A percentile compares a stretch with the other conserved stretches of the same genome.
Evolutionary conservation across 2,329 filamentous ascomycete species (phyloP).

Genomic region (Trichoderma sp.): DNA sequence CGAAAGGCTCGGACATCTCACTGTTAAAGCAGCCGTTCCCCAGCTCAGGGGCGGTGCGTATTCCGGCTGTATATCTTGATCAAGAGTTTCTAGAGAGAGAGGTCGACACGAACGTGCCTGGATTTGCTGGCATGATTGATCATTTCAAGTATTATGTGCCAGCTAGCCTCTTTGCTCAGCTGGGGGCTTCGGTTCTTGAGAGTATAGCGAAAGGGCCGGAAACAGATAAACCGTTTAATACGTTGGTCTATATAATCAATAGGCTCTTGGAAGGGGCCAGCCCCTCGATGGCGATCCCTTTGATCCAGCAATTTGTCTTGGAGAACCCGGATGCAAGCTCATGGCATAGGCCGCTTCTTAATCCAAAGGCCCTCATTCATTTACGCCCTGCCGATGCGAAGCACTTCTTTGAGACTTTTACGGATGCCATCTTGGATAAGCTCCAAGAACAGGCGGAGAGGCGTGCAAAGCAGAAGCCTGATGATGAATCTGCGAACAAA

Average conservation of each 20-base stretch:
- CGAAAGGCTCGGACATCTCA: neutral
- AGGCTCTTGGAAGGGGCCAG: neutral
- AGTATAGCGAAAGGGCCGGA: neutral
- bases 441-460: slow-evolving; percentile 29
- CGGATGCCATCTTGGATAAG: slow-evolving; percentile 31
- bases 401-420: slow-evolving; percentile 33
- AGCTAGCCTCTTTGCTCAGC: neutral
- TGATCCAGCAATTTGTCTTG: slow-evolving; percentile 9
- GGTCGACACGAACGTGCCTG: too few species aligned
- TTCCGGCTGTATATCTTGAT: slow-evolving; percentile 18
- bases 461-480: neutral
- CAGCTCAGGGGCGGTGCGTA: neutral
- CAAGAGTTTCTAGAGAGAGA: slow-evolving; percentile 20
- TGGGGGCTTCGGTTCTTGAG: slow-evolving; percentile 1
- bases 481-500: neutral
- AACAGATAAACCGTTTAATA: neutral
- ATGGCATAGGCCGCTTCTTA: slow-evolving; percentile 13
- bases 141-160: neutral
- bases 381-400: slow-evolving; percentile 31
- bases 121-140: neutral
- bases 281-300: neutral
- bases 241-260: neutral
- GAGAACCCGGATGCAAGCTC: slow-evolving; percentile 13
- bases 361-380: neutral
- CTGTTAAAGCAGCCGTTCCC: neutral